Conservation (phyloP, 169 alveolate species). For the Babesia ovata region DNA sequence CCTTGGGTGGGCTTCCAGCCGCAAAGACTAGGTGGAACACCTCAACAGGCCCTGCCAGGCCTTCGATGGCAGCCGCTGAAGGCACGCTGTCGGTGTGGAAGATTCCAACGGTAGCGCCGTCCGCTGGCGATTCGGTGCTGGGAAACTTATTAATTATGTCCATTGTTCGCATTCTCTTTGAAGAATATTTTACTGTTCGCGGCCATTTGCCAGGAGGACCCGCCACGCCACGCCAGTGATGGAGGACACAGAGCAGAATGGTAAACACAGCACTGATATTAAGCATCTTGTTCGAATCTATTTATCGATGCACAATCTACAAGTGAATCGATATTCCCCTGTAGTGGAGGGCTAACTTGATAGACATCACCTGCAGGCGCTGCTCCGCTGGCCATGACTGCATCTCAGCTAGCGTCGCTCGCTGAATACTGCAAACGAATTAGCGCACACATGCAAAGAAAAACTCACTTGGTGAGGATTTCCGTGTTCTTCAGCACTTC, state of each 20-base stretch:
- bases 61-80: background rate
- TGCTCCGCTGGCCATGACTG: conserved; percentile 70
- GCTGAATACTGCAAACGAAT: conserved; percentile 54
- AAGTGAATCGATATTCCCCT: conserved; percentile 64
- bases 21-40: conserved; percentile 49
- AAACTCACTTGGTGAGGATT: conserved; percentile 59
- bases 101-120: background rate
- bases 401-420: conserved; percentile 65
- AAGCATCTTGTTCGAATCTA: background rate
- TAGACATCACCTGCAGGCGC: conserved; percentile 66
- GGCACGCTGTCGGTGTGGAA: conserved; percentile 6
- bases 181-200: background rate
- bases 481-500: conserved; percentile 69
- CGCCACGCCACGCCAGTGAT: background rate
- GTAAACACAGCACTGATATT: background rate
- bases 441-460: background rate
- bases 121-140: conserved; percentile 27
- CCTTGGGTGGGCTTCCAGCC: background rate
- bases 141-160: conserved; percentile 7
- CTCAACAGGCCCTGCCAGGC: conserved; percentile 12
- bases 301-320: background rate
- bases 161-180: background rate
- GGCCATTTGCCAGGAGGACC: background rate
- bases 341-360: conserved; percentile 60
- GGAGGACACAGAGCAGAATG: background rate